Evolutionary conservation across 176 grass and related monocot genomes (phyloP), one percentile per base, ranked within the genome.

Genomic region (Tillandsia leiboldiana): DNA sequence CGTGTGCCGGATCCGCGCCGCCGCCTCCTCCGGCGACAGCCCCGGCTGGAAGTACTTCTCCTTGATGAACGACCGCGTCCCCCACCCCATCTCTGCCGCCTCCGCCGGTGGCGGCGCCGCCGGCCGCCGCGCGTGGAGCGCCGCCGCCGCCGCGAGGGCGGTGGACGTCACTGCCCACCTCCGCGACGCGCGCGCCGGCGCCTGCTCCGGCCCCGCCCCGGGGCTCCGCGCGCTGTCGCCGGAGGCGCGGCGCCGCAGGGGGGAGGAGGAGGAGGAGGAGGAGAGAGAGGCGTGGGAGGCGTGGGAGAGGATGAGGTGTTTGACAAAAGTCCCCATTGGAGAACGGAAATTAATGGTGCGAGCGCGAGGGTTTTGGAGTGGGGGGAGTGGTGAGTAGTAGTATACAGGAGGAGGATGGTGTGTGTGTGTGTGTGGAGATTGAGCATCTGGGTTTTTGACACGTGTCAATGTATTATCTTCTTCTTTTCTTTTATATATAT

Each of bases 1-100:
- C 4, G 93, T 97, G 76, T 97, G 93, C 49, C 79, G 81, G 63
- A 97, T 96, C 76, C 93, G 79, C 70, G 83, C 93, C 1, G 73
- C 88, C 3, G 93, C 86, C 68, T 96, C 89, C 49, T 92, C 88
- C 18, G 93, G 8, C 11, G 81, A 75, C 53, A 96, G 73, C 9
- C 74, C 68, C 9, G 86, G 86, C 59, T 86, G 77, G 76, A 96
- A 96, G 86, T 81, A 92, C 73, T 85, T 80, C 81, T 96, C 93
- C 65, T 75, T 58, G 6, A 89, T 48, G 81, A 87, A 96, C 8
- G 88, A 96, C 69, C 79, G 50, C 11, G 92, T 96, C 62, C 88
- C 92, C 92, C 92, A 96, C 1, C 65, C 33, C 53, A 75, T 13
- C 33, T 42, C 67, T 1, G 79, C 57, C 1, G 88, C 85, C 33